Evolutionary conservation across 441 rosid species (phyloP), one percentile per base, ranked within the genome.

Genomic region (Cnidoscolus chayamansa): DNA sequence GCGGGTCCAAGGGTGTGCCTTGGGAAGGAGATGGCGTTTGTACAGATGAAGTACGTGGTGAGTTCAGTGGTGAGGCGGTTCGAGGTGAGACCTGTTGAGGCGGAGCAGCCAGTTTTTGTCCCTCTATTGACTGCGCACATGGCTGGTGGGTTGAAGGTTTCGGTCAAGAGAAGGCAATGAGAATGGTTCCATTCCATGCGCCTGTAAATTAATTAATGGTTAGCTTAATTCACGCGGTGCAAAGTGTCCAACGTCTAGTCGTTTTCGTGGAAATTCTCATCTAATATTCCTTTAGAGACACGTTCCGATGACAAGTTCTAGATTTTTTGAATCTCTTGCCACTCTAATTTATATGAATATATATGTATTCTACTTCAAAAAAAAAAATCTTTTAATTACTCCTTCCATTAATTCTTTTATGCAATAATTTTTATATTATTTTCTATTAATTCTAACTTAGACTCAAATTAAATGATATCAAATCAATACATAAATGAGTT

Each of bases 1-100:
- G 97, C 92, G 0, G 92, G 97, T 17, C 94, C 92, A 6, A 84
- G 97, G 70, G 88, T 87, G 54, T 92, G 97, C 51, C 74, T 90
- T 0, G 96, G 96, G 56, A 92, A 92, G 80, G 90, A 92, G 74
- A 90, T 87, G 97, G 96, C 94, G 16, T 81, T 92, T 45, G 72
- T 85, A 67, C 92, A 89, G 80, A 92, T 92, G 96, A 90, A 90
- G 75, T 90, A 81, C 6, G 93, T 86, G 35, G 85, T 87, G 48
- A 88, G 84, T 7, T 77, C 92, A 0, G 57, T 90, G 7, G 20
- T 87, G 65, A 81, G 74, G 55, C 81, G 81, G 76, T 92, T 92
- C 71, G 78, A 87, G 77, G 77, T 93, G 63, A 79, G 67, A 60
- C 86, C 89, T 68, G 88, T 84, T 19, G 8, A 51, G 0, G 49